phyloP scores from a whole-genome alignment of 352 stramenopile genomes.

The Phytopythium cucurbitacearum region DNA sequence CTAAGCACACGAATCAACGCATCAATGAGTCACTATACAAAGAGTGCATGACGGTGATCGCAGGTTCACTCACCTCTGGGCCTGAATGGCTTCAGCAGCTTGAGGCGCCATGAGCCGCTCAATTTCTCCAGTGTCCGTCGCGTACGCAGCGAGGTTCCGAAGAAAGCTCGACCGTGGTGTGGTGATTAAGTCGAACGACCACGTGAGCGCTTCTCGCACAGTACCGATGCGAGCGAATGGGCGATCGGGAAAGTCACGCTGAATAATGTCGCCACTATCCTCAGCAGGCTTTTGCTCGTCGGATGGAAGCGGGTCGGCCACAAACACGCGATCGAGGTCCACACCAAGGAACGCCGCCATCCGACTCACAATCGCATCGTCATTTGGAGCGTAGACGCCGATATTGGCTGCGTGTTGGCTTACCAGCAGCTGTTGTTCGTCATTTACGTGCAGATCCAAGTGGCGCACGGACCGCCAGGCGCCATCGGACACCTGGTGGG shows the following conservation, averaged over 20 bases:
- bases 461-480: constrained; percentile 63
- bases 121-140: constrained; percentile 49
- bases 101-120: constrained; percentile 37
- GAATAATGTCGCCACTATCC: constrained; percentile 4
- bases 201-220: constrained; percentile 65
- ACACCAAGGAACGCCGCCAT: constrained; percentile 48
- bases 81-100: constrained; percentile 38
- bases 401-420: constrained; percentile 69
- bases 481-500: constrained; percentile 50
- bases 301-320: constrained; percentile 16
- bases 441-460: constrained; percentile 50
- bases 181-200: constrained; percentile 71
- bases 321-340: constrained; percentile 48
- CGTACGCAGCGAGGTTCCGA: constrained; percentile 51
- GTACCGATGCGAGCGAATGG: constrained; percentile 57
- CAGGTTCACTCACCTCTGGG: constrained; percentile 22
- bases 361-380: constrained; percentile 35
- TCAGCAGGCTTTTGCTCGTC: neutral
- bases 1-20: constrained; percentile 4
- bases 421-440: constrained; percentile 43
- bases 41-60: neutral
- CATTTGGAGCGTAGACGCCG: constrained; percentile 74
- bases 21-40: neutral
- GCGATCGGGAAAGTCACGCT: constrained; percentile 13
- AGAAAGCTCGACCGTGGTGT: constrained; percentile 60